These are phyloP conservation scores for Globisporangium paddicum DNA, from an alignment of 352 stramenopile species.

Conservation along the genomic window DNA sequence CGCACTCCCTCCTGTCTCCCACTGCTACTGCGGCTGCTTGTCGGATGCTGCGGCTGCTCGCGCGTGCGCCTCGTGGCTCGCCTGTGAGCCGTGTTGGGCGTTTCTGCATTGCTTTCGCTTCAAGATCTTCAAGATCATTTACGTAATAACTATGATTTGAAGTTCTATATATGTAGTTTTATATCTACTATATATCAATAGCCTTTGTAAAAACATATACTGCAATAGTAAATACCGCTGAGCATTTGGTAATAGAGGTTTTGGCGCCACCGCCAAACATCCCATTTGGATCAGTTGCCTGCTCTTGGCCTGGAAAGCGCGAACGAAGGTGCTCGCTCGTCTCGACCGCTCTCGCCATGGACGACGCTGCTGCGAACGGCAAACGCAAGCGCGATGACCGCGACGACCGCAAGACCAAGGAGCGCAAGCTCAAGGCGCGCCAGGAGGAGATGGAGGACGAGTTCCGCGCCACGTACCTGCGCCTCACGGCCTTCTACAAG, in stretches of 20 bases:
- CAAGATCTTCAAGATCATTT: conserved; percentile 5
- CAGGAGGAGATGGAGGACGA: conserved; percentile 79
- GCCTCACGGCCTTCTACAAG: conserved; percentile 79
- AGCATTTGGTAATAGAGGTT: not conserved
- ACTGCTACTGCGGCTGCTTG: not conserved
- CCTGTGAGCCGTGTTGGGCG: not conserved
- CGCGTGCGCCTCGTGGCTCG: not conserved
- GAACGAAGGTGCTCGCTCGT: not conserved
- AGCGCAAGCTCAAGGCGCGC: conserved; percentile 42
- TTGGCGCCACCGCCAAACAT: not conserved
- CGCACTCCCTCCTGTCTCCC: not conserved
- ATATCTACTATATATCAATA: not conserved
- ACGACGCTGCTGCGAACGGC: conserved; percentile 18
- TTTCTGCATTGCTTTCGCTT: conserved; percentile 8
- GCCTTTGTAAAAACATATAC: not conserved
- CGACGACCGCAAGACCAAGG: conserved; percentile 31
- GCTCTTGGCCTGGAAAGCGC: not conserved
- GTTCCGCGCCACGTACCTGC: conserved; percentile 77
- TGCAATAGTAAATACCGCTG: not conserved
- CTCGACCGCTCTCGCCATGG: conserved; percentile 7
- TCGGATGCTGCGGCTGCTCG: not conserved
- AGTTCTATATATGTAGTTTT: not conserved
- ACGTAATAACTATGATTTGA: not conserved
- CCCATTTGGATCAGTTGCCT: not conserved
- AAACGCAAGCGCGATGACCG: conserved; percentile 70